Base-by-base conservation (phyloP, 495 filamentous ascomycete species). In the Aspergillus haitiensis region DNA sequence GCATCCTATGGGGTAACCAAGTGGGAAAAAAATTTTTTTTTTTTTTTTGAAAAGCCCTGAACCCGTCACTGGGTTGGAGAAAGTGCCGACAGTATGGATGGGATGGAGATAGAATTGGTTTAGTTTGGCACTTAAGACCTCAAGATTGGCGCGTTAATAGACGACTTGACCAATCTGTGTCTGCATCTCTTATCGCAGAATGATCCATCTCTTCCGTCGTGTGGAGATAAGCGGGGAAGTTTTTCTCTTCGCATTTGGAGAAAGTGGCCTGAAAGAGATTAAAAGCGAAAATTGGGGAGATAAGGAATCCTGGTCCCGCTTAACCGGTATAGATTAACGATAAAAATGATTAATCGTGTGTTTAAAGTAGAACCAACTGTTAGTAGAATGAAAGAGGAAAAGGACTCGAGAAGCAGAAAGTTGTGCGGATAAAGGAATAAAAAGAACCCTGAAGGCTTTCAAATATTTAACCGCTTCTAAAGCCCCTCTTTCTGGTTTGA, bases 161-260 rank as follows among this genome's bases (percentile, higher is more conserved):
- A 31, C 48, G 21, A 11, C 34, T 34, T 33, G 13, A 12, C 48
- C 48, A 51, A 51, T 51, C 18, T 18, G 10, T 11, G 13, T 15
- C 7, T 12, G 8, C 13, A 3, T 11, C 21, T 34, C 48, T 51
- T 51, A 51, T 51, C 48, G 32, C 8, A 51, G 18, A 33, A 32
- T 11, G 12, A 13, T 12, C 32, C 6, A 16, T 13, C 16, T 27
- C 7, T 32, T 50, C 12, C 16, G 21, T 9, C 3, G 21, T 51
- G 48, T 51, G 48, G 48, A 51, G 48, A 51, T 51, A 34, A 51
- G 48, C 27, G 48, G 48, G 48, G 10, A 9, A 18, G 16, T 16
- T 15, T 13, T 8, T n/a, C 42, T 15, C 10, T 34, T 51, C 11
- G 27, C 18, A 6, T 32, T 51, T 51, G 48, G 48, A 51, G 48